Conservation (phyloP, 768 basidiomycete species). For the Suillus decipiens region DNA sequence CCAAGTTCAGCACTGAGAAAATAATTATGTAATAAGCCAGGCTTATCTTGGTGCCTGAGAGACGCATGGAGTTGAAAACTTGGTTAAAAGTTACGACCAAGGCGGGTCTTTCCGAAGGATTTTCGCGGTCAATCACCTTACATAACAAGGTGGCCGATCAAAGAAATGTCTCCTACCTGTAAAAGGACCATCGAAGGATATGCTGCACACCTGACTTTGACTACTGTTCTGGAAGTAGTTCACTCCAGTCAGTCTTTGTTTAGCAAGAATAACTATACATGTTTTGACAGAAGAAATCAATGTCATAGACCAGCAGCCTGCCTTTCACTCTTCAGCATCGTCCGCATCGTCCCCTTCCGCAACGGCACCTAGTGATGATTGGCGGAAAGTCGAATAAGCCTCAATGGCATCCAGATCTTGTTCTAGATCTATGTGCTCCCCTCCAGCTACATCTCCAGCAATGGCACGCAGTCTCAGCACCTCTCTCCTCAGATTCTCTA, state of each 20-base stretch:
- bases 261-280: slow-evolving; percentile 3
- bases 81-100: background rate
- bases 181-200: background rate
- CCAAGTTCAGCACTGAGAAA: background rate
- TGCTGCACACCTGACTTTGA: background rate
- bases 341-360: slow-evolving; percentile 34
- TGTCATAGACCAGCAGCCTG: background rate
- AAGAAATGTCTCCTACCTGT: background rate
- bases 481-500: slow-evolving; percentile 65
- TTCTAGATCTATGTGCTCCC: slow-evolving; percentile 29
- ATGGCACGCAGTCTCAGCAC: slow-evolving; percentile 56
- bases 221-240: background rate
- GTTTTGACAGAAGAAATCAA: background rate
- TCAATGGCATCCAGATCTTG: slow-evolving; percentile 33
- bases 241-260: background rate
- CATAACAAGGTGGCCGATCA: background rate
- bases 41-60: background rate
- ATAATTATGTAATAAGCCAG: slow-evolving; percentile 8
- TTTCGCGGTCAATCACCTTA: slow-evolving; percentile 1
- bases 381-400: slow-evolving; percentile 23
- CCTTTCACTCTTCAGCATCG: slow-evolving; percentile 26
- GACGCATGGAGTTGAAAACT: background rate
- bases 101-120: slow-evolving; percentile 5
- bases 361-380: slow-evolving; percentile 26
- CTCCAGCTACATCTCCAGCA: slow-evolving; percentile 24